These are phyloP conservation scores for Kwoniella bestiolae DNA, from an alignment of 768 basidiomycete genomes.

Conservation along the genomic window DNA sequence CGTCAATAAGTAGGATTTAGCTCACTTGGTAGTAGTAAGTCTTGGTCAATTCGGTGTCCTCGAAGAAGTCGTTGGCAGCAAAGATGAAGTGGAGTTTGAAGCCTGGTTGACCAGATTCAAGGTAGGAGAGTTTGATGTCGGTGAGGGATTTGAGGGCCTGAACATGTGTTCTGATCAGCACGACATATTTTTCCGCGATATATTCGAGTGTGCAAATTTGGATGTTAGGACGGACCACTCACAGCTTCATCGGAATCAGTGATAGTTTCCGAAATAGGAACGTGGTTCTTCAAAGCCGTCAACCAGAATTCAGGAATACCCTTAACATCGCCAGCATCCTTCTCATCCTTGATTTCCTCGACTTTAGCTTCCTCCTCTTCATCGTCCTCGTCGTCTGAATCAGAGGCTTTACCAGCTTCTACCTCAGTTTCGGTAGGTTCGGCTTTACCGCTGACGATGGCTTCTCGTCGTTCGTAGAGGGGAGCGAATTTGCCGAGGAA, in stretches of 20 bases:
- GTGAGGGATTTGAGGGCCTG: constrained; percentile 79
- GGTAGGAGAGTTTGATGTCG: constrained; percentile 80
- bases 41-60: constrained; percentile 81
- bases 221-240: constrained; percentile 15
- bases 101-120: constrained; percentile 66
- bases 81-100: constrained; percentile 90
- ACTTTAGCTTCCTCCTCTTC: constrained; percentile 63
- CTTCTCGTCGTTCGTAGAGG: constrained; percentile 81
- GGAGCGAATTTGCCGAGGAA: constrained; percentile 64
- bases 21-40: constrained; percentile 78
- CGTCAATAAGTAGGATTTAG: constrained; percentile 54
- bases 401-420: constrained; percentile 73
- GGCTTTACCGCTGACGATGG: constrained; percentile 77
- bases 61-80: constrained; percentile 80
- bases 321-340: constrained; percentile 52
- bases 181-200: too few species aligned
- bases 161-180: not conserved
- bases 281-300: constrained; percentile 90
- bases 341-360: constrained; percentile 52
- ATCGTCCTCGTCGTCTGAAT: constrained; percentile 70
- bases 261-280: constrained; percentile 82
- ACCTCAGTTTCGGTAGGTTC: constrained; percentile 80
- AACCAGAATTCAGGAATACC: constrained; percentile 97
- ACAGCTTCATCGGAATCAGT: constrained; percentile 81
- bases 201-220: not conserved